These are phyloP conservation scores for Canavalia ensiformis DNA, from an alignment of 306 rosid genomes.

Conservation along the genomic window DNA sequence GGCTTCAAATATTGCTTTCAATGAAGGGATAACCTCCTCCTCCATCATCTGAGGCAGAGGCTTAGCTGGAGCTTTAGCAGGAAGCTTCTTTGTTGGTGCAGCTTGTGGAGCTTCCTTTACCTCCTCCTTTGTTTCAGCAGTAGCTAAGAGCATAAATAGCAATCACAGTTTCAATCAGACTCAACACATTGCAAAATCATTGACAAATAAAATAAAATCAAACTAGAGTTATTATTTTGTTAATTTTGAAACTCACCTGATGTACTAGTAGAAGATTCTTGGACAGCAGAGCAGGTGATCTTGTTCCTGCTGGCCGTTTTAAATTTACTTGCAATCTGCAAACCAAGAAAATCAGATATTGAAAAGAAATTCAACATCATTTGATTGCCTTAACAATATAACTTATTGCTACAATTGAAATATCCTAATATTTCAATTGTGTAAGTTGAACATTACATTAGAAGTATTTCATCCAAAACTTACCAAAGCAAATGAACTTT, in stretches of 20 bases:
- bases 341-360: conserved; percentile 37
- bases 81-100: conserved; percentile 72
- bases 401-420: background rate
- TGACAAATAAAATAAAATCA: background rate
- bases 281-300: conserved; percentile 80
- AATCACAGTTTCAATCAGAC: conserved; percentile 4
- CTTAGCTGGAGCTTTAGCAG: conserved; percentile 80
- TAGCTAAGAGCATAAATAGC: conserved; percentile 52
- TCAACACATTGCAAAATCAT: background rate
- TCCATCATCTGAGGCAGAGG: conserved; percentile 88
- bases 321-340: conserved; percentile 58
- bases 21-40: conserved; percentile 89
- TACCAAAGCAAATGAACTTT: background rate
- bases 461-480: conserved; percentile 5
- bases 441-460: background rate
- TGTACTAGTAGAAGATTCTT: conserved; percentile 81
- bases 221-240: conserved; percentile 4
- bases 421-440: background rate
- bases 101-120: conserved; percentile 63
- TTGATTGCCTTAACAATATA: conserved; percentile 9
- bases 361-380: conserved; percentile 16
- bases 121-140: conserved; percentile 66
- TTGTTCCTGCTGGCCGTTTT: conserved; percentile 52
- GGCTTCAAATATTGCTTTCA: conserved; percentile 74
- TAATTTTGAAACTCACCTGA: conserved; percentile 60